Evolutionary conservation across 2,329 filamentous ascomycete genomes (phyloP).

Genomic region (Pseudocercospora macadamiae): DNA sequence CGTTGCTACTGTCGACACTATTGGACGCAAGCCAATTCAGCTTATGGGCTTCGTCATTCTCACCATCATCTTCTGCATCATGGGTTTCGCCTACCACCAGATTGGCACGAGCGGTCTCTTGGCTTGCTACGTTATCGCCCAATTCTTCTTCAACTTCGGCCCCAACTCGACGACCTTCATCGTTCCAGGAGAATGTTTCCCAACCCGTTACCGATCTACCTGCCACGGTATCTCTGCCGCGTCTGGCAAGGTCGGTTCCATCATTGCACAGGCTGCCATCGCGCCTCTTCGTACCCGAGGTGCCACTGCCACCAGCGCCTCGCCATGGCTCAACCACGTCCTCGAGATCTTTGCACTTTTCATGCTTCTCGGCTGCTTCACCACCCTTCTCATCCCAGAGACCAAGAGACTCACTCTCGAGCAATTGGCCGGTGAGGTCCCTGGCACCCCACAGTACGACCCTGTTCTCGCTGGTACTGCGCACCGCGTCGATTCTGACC

Average conservation of each 20-base stretch:
- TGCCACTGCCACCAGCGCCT: slow-evolving; percentile 53
- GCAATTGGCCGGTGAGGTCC: slow-evolving; percentile 68
- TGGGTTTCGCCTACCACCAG: slow-evolving; percentile 52
- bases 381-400: slow-evolving; percentile 74
- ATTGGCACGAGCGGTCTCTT: slow-evolving; percentile 48
- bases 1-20: slow-evolving; percentile 70
- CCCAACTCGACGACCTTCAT: slow-evolving; percentile 57
- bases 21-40: slow-evolving; percentile 79
- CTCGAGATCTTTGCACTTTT: slow-evolving; percentile 80
- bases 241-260: slow-evolving; percentile 53
- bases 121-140: slow-evolving; percentile 51
- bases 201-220: slow-evolving; percentile 52
- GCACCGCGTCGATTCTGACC: slow-evolving; percentile 16
- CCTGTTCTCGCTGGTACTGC: slow-evolving; percentile 32
- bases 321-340: slow-evolving; percentile 71
- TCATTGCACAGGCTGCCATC: slow-evolving; percentile 55
- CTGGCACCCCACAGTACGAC: slow-evolving; percentile 58
- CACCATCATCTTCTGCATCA: slow-evolving; percentile 53
- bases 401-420: slow-evolving; percentile 67
- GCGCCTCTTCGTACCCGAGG: slow-evolving; percentile 59
- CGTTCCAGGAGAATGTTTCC: slow-evolving; percentile 56
- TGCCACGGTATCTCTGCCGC: slow-evolving; percentile 55
- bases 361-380: slow-evolving; percentile 73
- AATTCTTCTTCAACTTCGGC: slow-evolving; percentile 60
- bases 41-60: slow-evolving; percentile 56